Percentiles rank a stretch among this genome's conserved stretches.
These are phyloP conservation scores for Monilinia laxa DNA, from an alignment of 2,329 filamentous ascomycete genomes.

Conservation along the genomic window DNA sequence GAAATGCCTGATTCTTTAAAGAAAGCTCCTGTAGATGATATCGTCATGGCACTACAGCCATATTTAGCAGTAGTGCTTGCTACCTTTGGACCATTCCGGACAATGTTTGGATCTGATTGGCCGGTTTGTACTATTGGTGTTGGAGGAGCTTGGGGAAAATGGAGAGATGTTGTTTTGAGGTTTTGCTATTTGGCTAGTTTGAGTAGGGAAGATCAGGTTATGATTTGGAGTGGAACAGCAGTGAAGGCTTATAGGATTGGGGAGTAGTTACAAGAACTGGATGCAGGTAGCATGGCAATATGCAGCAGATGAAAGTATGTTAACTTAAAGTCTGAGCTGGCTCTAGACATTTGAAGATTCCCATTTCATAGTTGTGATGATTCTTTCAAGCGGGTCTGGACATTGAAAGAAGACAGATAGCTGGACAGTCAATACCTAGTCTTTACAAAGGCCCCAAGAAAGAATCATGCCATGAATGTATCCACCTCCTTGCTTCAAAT, in stretches of 20 bases:
- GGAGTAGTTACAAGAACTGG: slow-evolving; percentile 31
- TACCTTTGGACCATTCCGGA: slow-evolving; percentile 66
- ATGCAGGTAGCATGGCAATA: background rate
- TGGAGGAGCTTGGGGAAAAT: slow-evolving; percentile 66
- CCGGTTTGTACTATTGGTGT: slow-evolving; percentile 76
- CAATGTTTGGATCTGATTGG: slow-evolving; percentile 95
- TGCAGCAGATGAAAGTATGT: background rate
- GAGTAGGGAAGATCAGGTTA: slow-evolving; percentile 58
- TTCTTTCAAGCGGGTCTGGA: background rate
- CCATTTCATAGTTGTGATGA: background rate
- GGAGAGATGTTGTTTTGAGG: slow-evolving; percentile 68
- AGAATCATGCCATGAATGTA: background rate
- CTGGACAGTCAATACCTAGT: too few species aligned
- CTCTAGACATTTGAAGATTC: background rate
- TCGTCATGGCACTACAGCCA: slow-evolving; percentile 63
- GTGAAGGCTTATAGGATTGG: slow-evolving; percentile 64
- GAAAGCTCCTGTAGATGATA: slow-evolving; percentile 50
- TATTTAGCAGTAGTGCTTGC: slow-evolving; percentile 73
- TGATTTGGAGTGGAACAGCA: slow-evolving; percentile 73
- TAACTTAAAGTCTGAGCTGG: background rate
- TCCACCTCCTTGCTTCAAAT: slow-evolving; percentile 5
- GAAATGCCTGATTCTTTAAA: slow-evolving; percentile 64
- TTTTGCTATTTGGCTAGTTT: slow-evolving; percentile 64
- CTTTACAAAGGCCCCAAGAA: background rate
- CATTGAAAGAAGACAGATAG: background rate